Conservation (phyloP, 1,284 basidiomycete genomes). For the Anthracocystis walkeri region DNA sequence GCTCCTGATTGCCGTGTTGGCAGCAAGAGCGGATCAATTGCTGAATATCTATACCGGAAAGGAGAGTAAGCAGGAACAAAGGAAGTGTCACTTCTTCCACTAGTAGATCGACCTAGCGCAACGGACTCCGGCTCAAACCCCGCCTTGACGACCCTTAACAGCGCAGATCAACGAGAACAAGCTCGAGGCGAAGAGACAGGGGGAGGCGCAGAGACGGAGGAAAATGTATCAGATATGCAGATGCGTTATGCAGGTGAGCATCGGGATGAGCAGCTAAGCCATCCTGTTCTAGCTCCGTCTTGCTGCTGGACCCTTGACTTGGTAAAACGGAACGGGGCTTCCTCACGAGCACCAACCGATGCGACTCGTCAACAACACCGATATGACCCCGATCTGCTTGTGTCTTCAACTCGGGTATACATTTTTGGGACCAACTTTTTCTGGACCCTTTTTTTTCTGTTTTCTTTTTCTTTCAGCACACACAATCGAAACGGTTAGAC, state of each 20-base stretch:
- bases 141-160: no score
- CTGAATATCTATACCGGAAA: no score
- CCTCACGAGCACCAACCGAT: neutral
- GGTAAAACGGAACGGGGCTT: neutral
- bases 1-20: no score
- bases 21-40: no score
- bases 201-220: neutral
- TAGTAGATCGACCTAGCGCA: no score
- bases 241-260: slow-evolving; percentile 32
- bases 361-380: neutral
- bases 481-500: no score
- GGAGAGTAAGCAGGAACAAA: no score
- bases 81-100: no score
- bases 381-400: slow-evolving; percentile 1
- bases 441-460: neutral
- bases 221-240: no score
- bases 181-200: neutral
- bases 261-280: slow-evolving; percentile 21
- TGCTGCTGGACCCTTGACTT: neutral
- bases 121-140: no score
- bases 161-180: neutral
- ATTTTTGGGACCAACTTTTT: neutral
- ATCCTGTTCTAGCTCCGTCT: neutral
- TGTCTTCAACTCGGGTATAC: neutral
- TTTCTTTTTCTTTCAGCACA: neutral